phyloP scores from a whole-genome alignment of 2,329 filamentous ascomycete genomes.

The Aspergillus flavus region DNA sequence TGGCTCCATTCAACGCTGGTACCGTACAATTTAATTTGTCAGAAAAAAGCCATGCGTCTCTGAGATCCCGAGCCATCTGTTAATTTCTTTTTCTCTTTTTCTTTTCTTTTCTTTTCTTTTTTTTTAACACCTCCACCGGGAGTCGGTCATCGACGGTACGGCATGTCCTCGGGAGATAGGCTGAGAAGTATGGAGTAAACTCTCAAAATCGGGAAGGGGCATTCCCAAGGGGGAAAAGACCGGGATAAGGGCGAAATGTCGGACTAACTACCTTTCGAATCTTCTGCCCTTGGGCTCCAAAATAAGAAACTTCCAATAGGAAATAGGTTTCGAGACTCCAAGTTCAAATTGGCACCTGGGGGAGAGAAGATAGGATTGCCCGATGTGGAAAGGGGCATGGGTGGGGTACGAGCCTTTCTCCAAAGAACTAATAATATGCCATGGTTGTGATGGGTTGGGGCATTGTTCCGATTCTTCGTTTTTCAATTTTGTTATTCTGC shows the following conservation, averaged over 20 bases:
- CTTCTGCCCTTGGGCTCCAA: slow-evolving; percentile 17
- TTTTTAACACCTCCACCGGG: neutral
- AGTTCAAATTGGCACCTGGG: slow-evolving; percentile 11
- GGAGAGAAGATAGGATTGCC: slow-evolving; percentile 6
- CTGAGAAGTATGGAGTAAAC: neutral
- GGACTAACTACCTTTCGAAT: neutral
- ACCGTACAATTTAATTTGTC: neutral
- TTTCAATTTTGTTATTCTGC: neutral
- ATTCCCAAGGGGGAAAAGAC: slow-evolving; percentile 4
- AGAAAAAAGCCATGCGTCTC: neutral
- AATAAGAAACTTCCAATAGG: slow-evolving; percentile 13
- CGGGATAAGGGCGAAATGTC: neutral
- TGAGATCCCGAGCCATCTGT: neutral
- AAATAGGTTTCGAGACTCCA: slow-evolving; percentile 6
- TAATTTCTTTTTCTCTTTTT: neutral
- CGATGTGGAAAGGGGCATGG: slow-evolving; percentile 13
- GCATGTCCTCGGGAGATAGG: neutral
- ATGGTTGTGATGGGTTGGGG: slow-evolving; percentile 10
- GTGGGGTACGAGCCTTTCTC: slow-evolving; percentile 3
- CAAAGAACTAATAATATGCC: slow-evolving; percentile 18
- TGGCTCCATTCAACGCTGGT: neutral
- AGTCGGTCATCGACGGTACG: neutral
- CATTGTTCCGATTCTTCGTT: neutral
- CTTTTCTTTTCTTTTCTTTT: too few species aligned
- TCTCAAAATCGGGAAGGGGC: slow-evolving; percentile 5